A percentile compares a stretch with the other conserved stretches of the same genome.
These are phyloP conservation scores for Emmonsia crescens DNA, from an alignment of 2,329 filamentous ascomycete genomes.

Conservation along the genomic window DNA sequence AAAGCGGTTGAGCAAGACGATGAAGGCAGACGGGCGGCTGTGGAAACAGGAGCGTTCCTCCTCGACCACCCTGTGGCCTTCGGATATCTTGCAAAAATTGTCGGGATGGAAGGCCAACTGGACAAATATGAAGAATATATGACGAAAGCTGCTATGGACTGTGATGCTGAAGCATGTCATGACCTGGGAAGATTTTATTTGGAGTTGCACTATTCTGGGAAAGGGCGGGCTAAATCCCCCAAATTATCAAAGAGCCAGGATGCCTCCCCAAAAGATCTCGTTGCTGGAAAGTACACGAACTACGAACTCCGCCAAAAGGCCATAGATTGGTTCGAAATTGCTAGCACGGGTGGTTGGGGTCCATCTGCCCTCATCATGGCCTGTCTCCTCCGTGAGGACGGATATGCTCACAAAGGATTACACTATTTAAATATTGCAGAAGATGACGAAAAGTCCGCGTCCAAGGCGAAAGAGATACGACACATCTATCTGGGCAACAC, in stretches of 20 bases:
- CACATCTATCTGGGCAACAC: slow-evolving; percentile 48
- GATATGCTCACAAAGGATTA: slow-evolving; percentile 10
- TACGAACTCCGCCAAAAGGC: slow-evolving; percentile 17
- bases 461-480: slow-evolving; percentile 48
- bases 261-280: neutral
- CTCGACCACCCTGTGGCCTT: slow-evolving; percentile 22
- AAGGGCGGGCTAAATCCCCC: neutral
- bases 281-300: slow-evolving; percentile 3
- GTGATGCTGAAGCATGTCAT: slow-evolving; percentile 21
- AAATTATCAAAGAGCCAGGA: neutral
- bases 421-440: slow-evolving; percentile 12
- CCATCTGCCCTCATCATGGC: slow-evolving; percentile 21
- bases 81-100: slow-evolving; percentile 16
- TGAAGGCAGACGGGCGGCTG: slow-evolving; percentile 14
- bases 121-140: slow-evolving; percentile 26
- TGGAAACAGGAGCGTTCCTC: slow-evolving; percentile 19
- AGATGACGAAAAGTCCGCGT: slow-evolving; percentile 19
- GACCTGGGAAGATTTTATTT: slow-evolving; percentile 28
- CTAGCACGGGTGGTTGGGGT: slow-evolving; percentile 13
- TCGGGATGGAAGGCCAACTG: slow-evolving; percentile 16
- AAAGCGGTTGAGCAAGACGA: slow-evolving; percentile 12
- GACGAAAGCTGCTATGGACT: slow-evolving; percentile 23
- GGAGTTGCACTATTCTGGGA: slow-evolving; percentile 17
- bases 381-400: slow-evolving; percentile 21
- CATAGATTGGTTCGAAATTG: slow-evolving; percentile 26